A percentile compares a stretch with the other conserved stretches of the same genome.
These are phyloP conservation scores for Rhodofomes roseus DNA, from an alignment of 1,284 basidiomycete genomes.

Conservation along the genomic window DNA sequence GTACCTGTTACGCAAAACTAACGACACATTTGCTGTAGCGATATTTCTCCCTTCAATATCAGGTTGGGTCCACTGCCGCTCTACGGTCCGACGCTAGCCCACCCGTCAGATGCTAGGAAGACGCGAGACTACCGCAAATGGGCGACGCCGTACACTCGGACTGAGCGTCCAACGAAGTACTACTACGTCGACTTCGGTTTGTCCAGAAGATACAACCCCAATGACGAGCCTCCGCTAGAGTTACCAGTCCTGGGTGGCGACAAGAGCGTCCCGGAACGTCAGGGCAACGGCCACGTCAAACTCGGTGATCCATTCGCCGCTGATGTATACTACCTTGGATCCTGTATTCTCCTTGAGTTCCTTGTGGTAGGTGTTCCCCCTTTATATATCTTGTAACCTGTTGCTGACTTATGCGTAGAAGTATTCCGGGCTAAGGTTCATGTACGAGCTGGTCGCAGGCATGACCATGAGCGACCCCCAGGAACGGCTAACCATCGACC, in stretches of 20 bases:
- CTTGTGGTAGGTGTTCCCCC: slow-evolving; percentile 5
- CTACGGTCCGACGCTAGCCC: too few relatives aligned
- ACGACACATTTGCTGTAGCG: slow-evolving; percentile 26
- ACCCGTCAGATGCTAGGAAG: background rate
- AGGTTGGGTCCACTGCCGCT: slow-evolving; percentile 34
- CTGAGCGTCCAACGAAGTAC: slow-evolving; percentile 27
- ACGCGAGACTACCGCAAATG: slow-evolving; percentile 14
- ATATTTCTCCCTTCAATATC: slow-evolving; percentile 34
- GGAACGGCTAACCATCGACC: too few relatives aligned
- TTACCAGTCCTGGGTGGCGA: slow-evolving; percentile 18
- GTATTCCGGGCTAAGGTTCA: too few relatives aligned
- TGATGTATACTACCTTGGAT: slow-evolving; percentile 28
- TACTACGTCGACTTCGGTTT: slow-evolving; percentile 35
- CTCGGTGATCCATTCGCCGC: slow-evolving; percentile 23
- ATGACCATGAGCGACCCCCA: too few relatives aligned
- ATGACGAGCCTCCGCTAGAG: slow-evolving; percentile 5
- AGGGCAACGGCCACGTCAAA: slow-evolving; percentile 1
- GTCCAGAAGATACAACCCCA: slow-evolving; percentile 24
- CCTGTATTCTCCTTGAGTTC: slow-evolving; percentile 25
- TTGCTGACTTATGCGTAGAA: too few relatives aligned
- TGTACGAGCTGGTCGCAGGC: too few relatives aligned
- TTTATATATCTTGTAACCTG: background rate
- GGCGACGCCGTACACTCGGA: slow-evolving; percentile 28
- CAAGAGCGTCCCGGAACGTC: slow-evolving; percentile 23
- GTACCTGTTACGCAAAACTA: background rate